Evolutionary conservation across 257 asterid genomes (phyloP), one percentile per base, ranked within the genome.

Genomic region (Solanum bulbocastanum): DNA sequence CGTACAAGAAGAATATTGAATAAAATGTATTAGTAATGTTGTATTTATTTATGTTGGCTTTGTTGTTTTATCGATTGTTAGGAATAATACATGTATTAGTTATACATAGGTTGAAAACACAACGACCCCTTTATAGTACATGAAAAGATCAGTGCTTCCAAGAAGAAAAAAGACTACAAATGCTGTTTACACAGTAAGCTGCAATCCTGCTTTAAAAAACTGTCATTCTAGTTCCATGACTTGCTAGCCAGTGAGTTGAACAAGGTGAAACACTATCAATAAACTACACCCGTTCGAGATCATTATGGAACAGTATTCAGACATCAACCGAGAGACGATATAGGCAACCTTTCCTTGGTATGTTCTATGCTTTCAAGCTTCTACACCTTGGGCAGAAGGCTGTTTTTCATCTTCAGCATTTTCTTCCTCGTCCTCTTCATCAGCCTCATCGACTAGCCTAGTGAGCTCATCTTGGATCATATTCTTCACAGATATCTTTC

Each of bases 391-490:
- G 83, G 86, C 72, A 2, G 94, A 72, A 89, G 94, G 88, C 83
- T 89, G 88, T n/a, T 87, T 90, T 23, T 84, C 91, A 56, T 88
- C 93, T 72, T 68, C 92, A 16, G 87, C 89, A 83, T 84, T 91
- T 30, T 86, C 93, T n/a, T 90, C 96, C 2, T 89, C 96, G 10
- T 91, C 92, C 12, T 92, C 95, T 0, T 91, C 97, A 13, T 93
- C 98, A 1, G 56, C 92, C 35, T 92, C 98, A 4, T 94, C 98
- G 1, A 95, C 99, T 66, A 96, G 91, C 87, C 93, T 94, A 9
- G 98, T 92, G 58, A 96, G 95, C 90, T 96, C 99, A 4, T 96
- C 97, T 93, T 96, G 99, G 90, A 96, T 95, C 98, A 96, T 94
- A 68, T 90, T 88, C 93, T 96, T 96, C 84, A 94, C 91, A 20